Base-by-base conservation (phyloP, 2,329 filamentous ascomycete species). In the Trichophyton equinum region DNA sequence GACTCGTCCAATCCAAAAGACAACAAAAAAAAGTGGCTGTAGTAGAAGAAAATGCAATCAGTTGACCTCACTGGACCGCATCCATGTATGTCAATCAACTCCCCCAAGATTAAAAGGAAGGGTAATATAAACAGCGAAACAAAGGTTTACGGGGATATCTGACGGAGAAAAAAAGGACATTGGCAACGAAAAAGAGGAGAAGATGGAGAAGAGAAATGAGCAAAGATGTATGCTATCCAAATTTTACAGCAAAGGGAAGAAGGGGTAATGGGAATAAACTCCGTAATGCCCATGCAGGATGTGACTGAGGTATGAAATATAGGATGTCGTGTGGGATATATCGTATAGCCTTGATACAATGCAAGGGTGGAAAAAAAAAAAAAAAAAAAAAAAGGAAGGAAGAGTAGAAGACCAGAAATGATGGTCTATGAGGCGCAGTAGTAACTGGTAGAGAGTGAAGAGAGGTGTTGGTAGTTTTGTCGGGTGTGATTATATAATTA, bases 111-210 rank as follows among this genome's bases (percentile, higher is more conserved):
- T 30, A 53, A 53, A 15, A 30, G 13, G 33, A 38, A 38, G 33
- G 46, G 20, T 25, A 53, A 53, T 53, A 53, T 53, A 22, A 53
- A 33, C 49, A 33, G 30, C n/a, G 49, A 44, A 53, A 30, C 49
- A 53, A 53, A 53, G 11, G 49, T 53, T 30, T 53, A 53, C 7
- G 49, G 49, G 49, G 49, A 53, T 53, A 53, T 53, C 22, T 53
- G 49, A 30, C 49, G n/a, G 49, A 27, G 27, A 53, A 27, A 53
- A 38, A 38, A 38, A 13, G 9, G 33, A 38, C 8, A 13, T 38
- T 9, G 33, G 33, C 9, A 27, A 51, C 2, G 8, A 51, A 22
- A 9, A 22, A n/a, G 18, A 22, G 18, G 18, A 13, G 15, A 51
- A 30, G 9, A 53, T n/a, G n/a, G 47, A 22, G 18, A 33, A n/a